These are phyloP conservation scores for Thozetella sp. DNA, from an alignment of 495 filamentous ascomycete genomes.

Conservation along the genomic window DNA sequence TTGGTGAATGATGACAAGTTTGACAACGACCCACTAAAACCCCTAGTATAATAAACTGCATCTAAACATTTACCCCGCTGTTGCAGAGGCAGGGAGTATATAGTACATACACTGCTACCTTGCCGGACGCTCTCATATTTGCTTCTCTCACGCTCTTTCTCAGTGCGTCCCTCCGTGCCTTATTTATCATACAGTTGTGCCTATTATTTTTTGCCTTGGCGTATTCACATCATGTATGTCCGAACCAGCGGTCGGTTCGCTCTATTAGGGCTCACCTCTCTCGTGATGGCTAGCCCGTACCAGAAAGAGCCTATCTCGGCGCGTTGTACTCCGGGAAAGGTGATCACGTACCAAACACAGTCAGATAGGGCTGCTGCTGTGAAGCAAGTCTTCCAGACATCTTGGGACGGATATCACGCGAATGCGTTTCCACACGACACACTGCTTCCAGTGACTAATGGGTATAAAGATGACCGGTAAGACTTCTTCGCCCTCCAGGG, in stretches of 20 bases:
- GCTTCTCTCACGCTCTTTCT: too few species aligned
- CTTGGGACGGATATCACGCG: conserved; percentile 81
- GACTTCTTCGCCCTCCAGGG: conserved; percentile 10
- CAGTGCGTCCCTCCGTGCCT: too few species aligned
- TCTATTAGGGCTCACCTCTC: conserved; percentile 20
- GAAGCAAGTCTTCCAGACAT: conserved; percentile 72
- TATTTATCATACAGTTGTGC: too few species aligned
- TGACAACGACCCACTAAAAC: too few species aligned
- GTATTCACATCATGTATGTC: conserved; percentile 1
- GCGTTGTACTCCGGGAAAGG: too few species aligned
- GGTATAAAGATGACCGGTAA: conserved; percentile 69
- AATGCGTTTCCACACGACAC: conserved; percentile 83
- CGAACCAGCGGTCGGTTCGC: conserved; percentile 4
- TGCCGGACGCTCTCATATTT: too few species aligned
- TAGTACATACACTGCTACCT: too few species aligned
- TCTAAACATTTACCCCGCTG: too few species aligned
- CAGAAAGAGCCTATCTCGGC: background rate
- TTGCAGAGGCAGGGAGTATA: too few species aligned
- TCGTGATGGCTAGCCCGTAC: conserved; percentile 13
- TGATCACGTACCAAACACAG: conserved; percentile 23
- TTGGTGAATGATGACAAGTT: too few species aligned
- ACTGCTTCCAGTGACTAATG: conserved; percentile 67
- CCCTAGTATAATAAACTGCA: too few species aligned
- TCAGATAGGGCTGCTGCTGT: conserved; percentile 60
- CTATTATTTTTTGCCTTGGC: too few species aligned